phyloP scores from a whole-genome alignment of 2,329 filamentous ascomycete genomes.

The Hymenoscyphus infarciens region DNA sequence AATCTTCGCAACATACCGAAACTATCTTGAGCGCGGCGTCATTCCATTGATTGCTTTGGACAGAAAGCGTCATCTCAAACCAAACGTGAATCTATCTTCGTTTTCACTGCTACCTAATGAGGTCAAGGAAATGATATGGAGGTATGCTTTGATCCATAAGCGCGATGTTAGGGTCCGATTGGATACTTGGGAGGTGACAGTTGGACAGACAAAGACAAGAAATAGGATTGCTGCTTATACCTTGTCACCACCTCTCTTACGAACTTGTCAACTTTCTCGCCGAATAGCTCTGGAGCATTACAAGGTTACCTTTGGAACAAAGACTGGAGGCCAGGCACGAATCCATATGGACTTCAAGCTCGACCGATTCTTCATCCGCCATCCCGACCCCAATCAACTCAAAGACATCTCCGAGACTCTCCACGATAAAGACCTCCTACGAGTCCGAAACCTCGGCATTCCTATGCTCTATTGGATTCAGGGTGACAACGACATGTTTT shows the following conservation, averaged over 20 bases:
- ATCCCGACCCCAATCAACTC: slow-evolving; percentile 6
- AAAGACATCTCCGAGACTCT: neutral
- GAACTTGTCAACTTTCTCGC: neutral
- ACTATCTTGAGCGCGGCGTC: slow-evolving; percentile 4
- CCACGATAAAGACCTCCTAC: neutral
- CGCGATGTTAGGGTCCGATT: neutral
- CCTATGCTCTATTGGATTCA: slow-evolving; percentile 8
- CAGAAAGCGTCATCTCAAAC: neutral
- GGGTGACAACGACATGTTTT: slow-evolving; percentile 1
- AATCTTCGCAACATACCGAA: neutral
- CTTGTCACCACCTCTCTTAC: neutral
- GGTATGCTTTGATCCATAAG: slow-evolving; percentile 1
- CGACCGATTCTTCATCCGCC: slow-evolving; percentile 20
- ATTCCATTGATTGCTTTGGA: neutral
- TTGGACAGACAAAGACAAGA: neutral
- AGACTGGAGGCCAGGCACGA: neutral
- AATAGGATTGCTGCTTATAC: neutral
- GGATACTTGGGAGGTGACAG: neutral
- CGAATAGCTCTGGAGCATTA: neutral
- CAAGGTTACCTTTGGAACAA: neutral
- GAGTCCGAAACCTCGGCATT: slow-evolving; percentile 6
- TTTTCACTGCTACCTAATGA: slow-evolving; percentile 12
- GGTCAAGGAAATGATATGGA: slow-evolving; percentile 12
- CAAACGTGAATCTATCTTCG: neutral
- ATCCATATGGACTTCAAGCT: slow-evolving; percentile 16